Conservation (phyloP, 2,329 filamentous ascomycete species). For the Pseudocercospora musae region DNA sequence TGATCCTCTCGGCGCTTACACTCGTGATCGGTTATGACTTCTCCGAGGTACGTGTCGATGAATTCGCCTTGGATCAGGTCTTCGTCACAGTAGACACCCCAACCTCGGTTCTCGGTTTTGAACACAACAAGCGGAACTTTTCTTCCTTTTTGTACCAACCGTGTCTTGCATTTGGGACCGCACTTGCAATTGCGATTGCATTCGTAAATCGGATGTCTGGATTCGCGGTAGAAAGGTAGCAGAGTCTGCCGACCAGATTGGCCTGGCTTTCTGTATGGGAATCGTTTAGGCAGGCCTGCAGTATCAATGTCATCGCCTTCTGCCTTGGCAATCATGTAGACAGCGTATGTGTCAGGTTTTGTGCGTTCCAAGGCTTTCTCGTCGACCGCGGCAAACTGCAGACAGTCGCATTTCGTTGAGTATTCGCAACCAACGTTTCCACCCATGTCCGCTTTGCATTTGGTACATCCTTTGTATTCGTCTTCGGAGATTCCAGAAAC, state of each 20-base stretch:
- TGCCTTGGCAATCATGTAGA: constrained; percentile 24
- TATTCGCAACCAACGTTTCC: constrained; percentile 60
- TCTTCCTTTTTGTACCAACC: constrained; percentile 72
- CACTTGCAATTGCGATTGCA: constrained; percentile 72
- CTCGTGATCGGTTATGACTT: constrained; percentile 52
- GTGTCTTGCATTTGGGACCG: constrained; percentile 62
- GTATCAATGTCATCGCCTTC: constrained; percentile 31
- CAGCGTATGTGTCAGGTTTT: constrained; percentile 17
- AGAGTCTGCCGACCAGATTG: constrained; percentile 26
- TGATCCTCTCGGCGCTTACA: constrained; percentile 60
- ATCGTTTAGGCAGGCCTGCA: constrained; percentile 47
- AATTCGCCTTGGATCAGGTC: constrained; percentile 70
- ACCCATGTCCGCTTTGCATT: constrained; percentile 58
- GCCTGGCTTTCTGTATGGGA: constrained; percentile 57
- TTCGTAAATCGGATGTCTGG: constrained; percentile 64
- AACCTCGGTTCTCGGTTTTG: constrained; percentile 69
- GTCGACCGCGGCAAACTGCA: constrained; percentile 58
- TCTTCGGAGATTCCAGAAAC: constrained; percentile 56
- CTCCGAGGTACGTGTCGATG: constrained; percentile 73
- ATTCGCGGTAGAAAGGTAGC: constrained; percentile 42
- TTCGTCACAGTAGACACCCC: constrained; percentile 67
- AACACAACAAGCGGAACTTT: constrained; percentile 73
- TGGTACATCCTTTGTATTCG: constrained; percentile 64
- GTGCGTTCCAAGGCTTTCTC: constrained; percentile 36
- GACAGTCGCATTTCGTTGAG: constrained; percentile 60